These are phyloP conservation scores for Sphaerulina vaccinii DNA, from an alignment of 2,329 filamentous ascomycete species.

Conservation along the genomic window DNA sequence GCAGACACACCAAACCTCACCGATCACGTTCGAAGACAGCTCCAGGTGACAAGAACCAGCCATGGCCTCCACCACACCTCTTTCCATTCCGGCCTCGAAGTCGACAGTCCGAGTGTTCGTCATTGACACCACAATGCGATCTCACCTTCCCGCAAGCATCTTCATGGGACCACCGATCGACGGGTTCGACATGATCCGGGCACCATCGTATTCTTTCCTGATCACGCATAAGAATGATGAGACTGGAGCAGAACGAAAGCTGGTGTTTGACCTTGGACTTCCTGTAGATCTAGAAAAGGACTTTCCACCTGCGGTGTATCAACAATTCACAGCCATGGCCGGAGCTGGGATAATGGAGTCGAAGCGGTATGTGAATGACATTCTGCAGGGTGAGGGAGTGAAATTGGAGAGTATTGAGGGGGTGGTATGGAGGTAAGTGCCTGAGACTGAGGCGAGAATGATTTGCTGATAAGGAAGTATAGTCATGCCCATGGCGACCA, in stretches of 20 bases:
- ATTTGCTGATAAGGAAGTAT: not conserved
- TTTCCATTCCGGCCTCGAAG: conserved; percentile 1
- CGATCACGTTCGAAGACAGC: too few species aligned
- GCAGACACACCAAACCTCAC: too few species aligned
- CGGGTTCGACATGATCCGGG: not conserved
- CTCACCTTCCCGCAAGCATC: not conserved
- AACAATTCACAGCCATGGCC: not conserved
- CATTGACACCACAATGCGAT: conserved; percentile 9
- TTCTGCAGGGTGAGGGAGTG: conserved; percentile 35
- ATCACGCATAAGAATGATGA: not conserved
- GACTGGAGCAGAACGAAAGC: not conserved
- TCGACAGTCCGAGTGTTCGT: conserved; percentile 7
- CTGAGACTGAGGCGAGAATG: not conserved
- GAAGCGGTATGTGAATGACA: conserved; percentile 42
- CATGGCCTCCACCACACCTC: not conserved
- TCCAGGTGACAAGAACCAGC: too few species aligned
- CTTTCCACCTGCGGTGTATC: not conserved
- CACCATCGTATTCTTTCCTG: conserved; percentile 3
- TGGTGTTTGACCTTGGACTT: conserved; percentile 1
- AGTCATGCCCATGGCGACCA: conserved; percentile 37
- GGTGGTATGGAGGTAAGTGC: conserved; percentile 30
- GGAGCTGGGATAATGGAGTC: conserved; percentile 34
- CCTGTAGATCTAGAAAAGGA: conserved; percentile 7
- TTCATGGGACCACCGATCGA: conserved; percentile 1
- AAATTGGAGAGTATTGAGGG: conserved; percentile 33